These are phyloP conservation scores for Flaveria bidentis DNA, from an alignment of 129 eudicot genomes.

Conservation along the genomic window DNA sequence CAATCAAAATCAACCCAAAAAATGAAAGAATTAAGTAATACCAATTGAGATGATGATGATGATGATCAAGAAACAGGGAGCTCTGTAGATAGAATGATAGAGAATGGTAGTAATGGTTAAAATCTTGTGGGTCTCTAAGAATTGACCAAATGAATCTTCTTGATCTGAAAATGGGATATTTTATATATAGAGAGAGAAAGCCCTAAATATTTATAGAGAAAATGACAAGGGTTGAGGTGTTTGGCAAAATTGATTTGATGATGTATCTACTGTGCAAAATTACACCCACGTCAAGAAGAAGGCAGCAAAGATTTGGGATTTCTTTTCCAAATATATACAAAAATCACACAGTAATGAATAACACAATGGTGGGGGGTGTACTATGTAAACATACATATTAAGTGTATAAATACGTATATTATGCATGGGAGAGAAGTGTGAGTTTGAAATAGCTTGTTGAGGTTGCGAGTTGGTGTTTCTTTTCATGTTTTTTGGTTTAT, in stretches of 20 bases:
- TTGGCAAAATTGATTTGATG: conserved; percentile 13
- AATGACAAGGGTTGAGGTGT: conserved; percentile 14
- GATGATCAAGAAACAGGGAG: too few species aligned
- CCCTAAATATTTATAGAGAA: conserved; percentile 11
- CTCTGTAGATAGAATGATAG: conserved; percentile 1
- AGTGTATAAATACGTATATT: too few species aligned
- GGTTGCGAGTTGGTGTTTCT: too few species aligned
- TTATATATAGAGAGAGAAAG: background rate
- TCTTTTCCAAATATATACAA: conserved; percentile 7
- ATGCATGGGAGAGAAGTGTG: too few species aligned
- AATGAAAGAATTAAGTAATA: conserved; percentile 12
- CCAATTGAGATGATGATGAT: conserved; percentile 19
- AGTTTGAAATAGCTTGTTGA: too few species aligned
- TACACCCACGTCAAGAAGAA: conserved; percentile 21
- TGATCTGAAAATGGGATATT: conserved; percentile 22
- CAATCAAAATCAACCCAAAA: background rate
- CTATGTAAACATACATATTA: background rate
- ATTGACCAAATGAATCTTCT: conserved; percentile 30
- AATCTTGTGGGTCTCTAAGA: conserved; percentile 34
- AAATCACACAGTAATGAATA: background rate
- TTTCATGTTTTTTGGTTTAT: too few species aligned
- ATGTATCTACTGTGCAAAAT: conserved; percentile 15
- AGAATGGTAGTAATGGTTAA: conserved; percentile 14
- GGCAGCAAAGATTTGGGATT: conserved; percentile 5
- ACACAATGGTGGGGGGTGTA: conserved; percentile 11